Evolutionary conservation across 139 green algal species (phyloP).

Genomic region (Chlamydomonas sphaeroides): DNA sequence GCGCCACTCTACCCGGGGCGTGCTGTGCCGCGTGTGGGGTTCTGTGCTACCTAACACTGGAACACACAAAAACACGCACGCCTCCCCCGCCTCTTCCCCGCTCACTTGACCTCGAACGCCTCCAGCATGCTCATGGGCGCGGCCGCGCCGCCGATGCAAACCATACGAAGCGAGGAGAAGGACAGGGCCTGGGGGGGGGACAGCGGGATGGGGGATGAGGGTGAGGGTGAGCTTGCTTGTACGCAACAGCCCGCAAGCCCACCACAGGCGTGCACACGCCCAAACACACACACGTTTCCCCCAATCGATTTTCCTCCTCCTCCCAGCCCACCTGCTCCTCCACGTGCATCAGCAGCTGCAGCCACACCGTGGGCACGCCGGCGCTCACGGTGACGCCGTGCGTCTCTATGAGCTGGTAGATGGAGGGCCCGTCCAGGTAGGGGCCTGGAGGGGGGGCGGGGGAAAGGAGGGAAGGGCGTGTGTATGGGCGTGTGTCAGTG

Average conservation of each 20-base stretch:
- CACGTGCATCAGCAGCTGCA: constrained; percentile 70
- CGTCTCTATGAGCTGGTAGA: constrained; percentile 71
- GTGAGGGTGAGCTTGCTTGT: no score
- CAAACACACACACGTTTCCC: no score
- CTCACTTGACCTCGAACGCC: constrained; percentile 51
- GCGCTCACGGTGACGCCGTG: constrained; percentile 37
- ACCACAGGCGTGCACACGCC: no score
- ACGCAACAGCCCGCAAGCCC: no score
- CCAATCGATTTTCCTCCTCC: constrained; percentile 52
- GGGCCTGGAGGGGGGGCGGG: constrained; percentile 54
- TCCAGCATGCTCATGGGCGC: constrained; percentile 66
- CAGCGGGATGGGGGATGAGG: no score
- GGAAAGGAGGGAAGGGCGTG: neutral
- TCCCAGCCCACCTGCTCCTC: constrained; percentile 48
- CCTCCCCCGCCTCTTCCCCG: neutral
- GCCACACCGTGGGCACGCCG: constrained; percentile 83
- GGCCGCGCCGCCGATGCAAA: constrained; percentile 77
- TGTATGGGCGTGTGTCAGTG: neutral
- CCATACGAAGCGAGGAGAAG: no score
- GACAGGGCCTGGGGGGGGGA: no score
- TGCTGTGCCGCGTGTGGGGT: no score
- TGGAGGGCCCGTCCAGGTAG: constrained; percentile 68
- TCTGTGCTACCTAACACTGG: no score
- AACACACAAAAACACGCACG: neutral
- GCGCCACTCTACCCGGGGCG: no score